Percentiles rank a stretch among this genome's conserved stretches.
Evolutionary conservation across 352 stramenopile species (phyloP).

Genomic region (Proteromonas lacertae): DNA sequence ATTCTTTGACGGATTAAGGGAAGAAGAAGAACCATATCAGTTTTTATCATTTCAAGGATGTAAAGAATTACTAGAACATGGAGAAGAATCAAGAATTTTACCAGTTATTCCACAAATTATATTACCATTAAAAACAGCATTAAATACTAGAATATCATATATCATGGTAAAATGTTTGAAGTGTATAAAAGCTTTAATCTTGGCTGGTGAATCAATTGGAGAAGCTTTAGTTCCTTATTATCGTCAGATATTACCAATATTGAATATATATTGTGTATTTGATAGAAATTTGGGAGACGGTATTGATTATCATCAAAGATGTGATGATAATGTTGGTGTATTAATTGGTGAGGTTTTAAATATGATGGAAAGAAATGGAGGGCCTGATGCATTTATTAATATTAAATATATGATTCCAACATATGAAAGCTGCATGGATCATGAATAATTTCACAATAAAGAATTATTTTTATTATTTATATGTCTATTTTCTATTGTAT

Average conservation of each 20-base stretch:
- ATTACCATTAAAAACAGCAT: conserved; percentile 72
- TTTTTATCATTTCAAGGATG: conserved; percentile 75
- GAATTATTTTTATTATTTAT: no score
- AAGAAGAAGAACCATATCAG: conserved; percentile 71
- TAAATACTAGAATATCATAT: conserved; percentile 57
- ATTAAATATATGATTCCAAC: conserved; percentile 88
- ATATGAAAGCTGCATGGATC: no score
- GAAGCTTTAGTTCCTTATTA: conserved; percentile 86
- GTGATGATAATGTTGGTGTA: conserved; percentile 64
- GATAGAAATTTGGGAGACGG: conserved; percentile 75
- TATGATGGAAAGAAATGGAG: conserved; percentile 68
- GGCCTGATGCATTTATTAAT: conserved; percentile 87
- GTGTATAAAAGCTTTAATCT: conserved; percentile 75
- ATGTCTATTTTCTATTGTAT: no score
- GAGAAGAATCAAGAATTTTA: conserved; percentile 63
- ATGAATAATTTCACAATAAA: no score
- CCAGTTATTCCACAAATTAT: conserved; percentile 84
- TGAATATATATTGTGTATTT: conserved; percentile 85
- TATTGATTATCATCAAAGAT: conserved; percentile 77
- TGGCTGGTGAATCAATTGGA: conserved; percentile 45
- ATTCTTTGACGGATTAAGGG: conserved; percentile 81
- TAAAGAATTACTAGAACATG: conserved; percentile 81
- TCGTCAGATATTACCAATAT: conserved; percentile 68
- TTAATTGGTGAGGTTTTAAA: conserved; percentile 82
- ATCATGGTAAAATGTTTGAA: conserved; percentile 88